Evolutionary conservation across 1,284 basidiomycete genomes (phyloP).

Genomic region (Peniophora sp.): DNA sequence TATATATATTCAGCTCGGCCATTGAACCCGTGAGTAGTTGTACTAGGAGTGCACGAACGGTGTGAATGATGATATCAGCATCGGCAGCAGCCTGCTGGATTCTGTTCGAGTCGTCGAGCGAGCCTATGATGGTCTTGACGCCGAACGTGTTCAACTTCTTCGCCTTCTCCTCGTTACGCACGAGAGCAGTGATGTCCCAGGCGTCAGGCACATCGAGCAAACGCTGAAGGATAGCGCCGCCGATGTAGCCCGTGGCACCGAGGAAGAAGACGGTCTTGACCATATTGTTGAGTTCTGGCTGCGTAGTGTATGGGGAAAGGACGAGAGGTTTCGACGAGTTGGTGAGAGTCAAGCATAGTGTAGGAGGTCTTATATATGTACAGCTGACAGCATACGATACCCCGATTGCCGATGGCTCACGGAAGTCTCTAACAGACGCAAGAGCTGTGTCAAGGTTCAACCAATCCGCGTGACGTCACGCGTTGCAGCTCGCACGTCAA

Average conservation of each 20-base stretch:
- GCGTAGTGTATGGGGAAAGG: too few species aligned
- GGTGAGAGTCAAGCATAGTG: too few species aligned
- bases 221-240: slow-evolving; percentile 38
- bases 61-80: slow-evolving; percentile 40
- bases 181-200: slow-evolving; percentile 29
- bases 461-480: too few species aligned
- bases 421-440: too few species aligned
- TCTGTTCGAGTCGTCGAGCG: slow-evolving; percentile 21
- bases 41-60: slow-evolving; percentile 22
- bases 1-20: too few species aligned
- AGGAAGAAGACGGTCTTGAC: neutral
- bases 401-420: too few species aligned
- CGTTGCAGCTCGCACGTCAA: too few species aligned
- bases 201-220: slow-evolving; percentile 31
- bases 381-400: too few species aligned
- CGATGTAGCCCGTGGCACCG: slow-evolving; percentile 38
- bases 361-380: too few species aligned
- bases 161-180: slow-evolving; percentile 31
- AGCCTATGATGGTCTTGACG: slow-evolving; percentile 25
- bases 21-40: too few species aligned
- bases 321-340: too few species aligned
- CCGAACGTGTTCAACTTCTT: slow-evolving; percentile 22
- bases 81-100: slow-evolving; percentile 29
- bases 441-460: too few species aligned
- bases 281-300: neutral